Base-by-base conservation (phyloP, 2,329 filamentous ascomycete species). In the Paraphoma chrysanthemicola region DNA sequence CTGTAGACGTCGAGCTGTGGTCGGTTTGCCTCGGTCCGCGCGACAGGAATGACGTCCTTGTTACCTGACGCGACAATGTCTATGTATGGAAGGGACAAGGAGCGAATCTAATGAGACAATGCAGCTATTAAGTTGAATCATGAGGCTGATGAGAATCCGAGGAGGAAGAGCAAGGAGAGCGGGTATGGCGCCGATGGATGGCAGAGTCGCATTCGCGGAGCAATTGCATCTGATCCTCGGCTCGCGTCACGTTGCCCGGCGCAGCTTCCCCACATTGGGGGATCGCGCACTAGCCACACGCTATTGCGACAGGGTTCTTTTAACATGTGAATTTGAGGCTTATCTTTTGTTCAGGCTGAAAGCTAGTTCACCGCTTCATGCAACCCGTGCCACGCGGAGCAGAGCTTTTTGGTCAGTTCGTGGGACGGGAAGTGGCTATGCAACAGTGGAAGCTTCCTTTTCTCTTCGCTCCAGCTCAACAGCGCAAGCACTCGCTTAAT, bases 311-410 rank as follows among this genome's bases (percentile, higher is more conserved):
- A 54, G 55, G 61, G 68, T 56, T 36, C 30, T 5, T 28, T 53
- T 67, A 53, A 54, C 71, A 73, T 72, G 69, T 72, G 68, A 72
- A n/a, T n/a, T n/a, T n/a, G n/a, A n/a, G n/a, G n/a, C n/a, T n/a
- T n/a, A n/a, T n/a, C n/a, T n/a, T n/a, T n/a, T n/a, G n/a, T n/a
- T n/a, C n/a, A n/a, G n/a, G n/a, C n/a, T n/a, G n/a, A n/a, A n/a
- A n/a, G n/a, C n/a, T n/a, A n/a, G n/a, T n/a, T n/a, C n/a, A n/a
- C n/a, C n/a, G n/a, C n/a, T n/a, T n/a, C n/a, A n/a, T n/a, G n/a
- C n/a, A n/a, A n/a, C n/a, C n/a, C n/a, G n/a, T n/a, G n/a, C n/a
- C n/a, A n/a, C n/a, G n/a, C n/a, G n/a, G n/a, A n/a, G n/a, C n/a
- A n/a, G n/a, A n/a, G n/a, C n/a, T n/a, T n/a, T n/a, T n/a, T n/a